Evolutionary conservation across 306 rosid genomes (phyloP), one percentile per base, ranked within the genome.

Genomic region (Dryas octopetala): DNA sequence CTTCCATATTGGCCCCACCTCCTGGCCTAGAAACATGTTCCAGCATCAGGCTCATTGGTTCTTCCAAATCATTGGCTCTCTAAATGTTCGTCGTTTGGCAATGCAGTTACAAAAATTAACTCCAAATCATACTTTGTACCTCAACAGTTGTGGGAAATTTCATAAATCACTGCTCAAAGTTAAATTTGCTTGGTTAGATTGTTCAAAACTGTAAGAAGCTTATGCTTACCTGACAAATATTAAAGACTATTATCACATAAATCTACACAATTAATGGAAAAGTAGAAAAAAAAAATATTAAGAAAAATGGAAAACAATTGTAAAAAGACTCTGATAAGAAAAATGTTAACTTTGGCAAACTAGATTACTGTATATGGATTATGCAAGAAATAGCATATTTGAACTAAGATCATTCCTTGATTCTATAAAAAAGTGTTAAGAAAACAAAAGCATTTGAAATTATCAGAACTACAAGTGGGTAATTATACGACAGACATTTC

Each of bases 51-150:
- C 68, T 73, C 69, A 28, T n/a, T 28, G 60, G 47, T 26, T 15
- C 49, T 59, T 73, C 59, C 41, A 23, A 73, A 40, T 60, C 9
- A 57, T 44, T 13, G 55, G 65, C 66, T 32, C 9, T 19, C 15
- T 16, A 9, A 19, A n/a, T 11, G 62, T 50, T 53, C 13, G 12
- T 7, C 14, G 12, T 54, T 75, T 71, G 62, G 71, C 75, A 66
- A 60, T 70, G 68, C 26, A 67, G 68, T 68, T 32, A 43, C 72
- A 71, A 66, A 53, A 69, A 76, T 46, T 49, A 23, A 38, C 60
- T 76, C 10, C 53, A 54, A 61, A 16, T 17, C 41, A 65, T 44
- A 76, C 26, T 38, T 50, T 8, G 9, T 26, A 10, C 19, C 45
- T 61, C 48, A 60, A 50, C 60, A 12, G 38, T 23, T 2, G 15